Base-by-base conservation (phyloP, 2,329 filamentous ascomycete genomes). In the Phyllosticta paracitricarpa region DNA sequence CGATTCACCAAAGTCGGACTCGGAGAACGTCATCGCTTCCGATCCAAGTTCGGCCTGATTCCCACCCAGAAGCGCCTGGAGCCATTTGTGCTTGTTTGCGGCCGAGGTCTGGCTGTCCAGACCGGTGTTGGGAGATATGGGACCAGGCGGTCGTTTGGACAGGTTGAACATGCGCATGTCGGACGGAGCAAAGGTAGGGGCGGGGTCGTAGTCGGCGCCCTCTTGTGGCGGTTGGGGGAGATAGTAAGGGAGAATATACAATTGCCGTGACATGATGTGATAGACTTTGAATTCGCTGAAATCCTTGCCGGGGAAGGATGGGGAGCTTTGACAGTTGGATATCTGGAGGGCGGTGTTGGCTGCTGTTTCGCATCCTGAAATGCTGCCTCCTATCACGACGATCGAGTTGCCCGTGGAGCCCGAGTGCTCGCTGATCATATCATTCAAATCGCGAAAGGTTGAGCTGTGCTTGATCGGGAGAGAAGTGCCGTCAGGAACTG, bases 311-410 rank as follows among this genome's bases (percentile, higher is more conserved):
- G 24, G 53, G 17, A 48, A 48, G 5, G 65, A 67, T 0, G 85
- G 82, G 0, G 82, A 81, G 69, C 87, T 77, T 12, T 74, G 72
- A 2, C 81, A 81, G 5, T 84, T 84, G 0, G 89, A 92, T 1
- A 93, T 72, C 64, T 91, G 84, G 4, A 84, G 79, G 10, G 88
- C 89, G 57, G 92, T 82, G 1, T 86, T 85, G 9, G 84, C 86
- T 0, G 89, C 87, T 56, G 87, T 87, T 75, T 95, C 90, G 4
- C 89, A 83, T 0, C 89, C 89, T 2, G 89, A 93, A 81, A 94
- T 91, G 67, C 91, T 89, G 0, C 89, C 89, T 0, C 90, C 90
- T 0, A 91, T 83, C 0, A 95, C 78, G 1, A 91, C 78, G 17
- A 94, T 84, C 14, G 40, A n/a, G 17, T 48, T 48, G 40, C 17